Evolutionary conservation across 1,284 basidiomycete species (phyloP), one percentile per base, ranked within the genome.

Genomic region (Testicularia cyperi): DNA sequence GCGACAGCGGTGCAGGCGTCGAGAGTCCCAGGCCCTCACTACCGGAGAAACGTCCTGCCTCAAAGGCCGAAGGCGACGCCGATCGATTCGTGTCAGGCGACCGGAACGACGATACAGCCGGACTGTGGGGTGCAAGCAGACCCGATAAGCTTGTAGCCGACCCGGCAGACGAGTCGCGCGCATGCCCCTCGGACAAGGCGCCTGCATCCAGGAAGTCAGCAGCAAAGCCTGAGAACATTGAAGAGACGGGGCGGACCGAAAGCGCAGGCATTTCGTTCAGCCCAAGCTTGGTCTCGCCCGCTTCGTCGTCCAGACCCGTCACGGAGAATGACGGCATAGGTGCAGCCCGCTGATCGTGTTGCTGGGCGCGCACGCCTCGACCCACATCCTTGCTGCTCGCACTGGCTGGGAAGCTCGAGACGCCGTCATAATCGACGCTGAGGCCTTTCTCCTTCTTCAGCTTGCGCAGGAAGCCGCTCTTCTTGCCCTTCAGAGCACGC

Each of bases 391-490:
- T 25, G 32, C 20, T 49, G 51, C 51, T 61, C 10, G 31, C 46
- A 19, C 41, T 61, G 12, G 35, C 6, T n/a, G 42, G 43, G 42
- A 54, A 54, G 16, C 45, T 51, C 15, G 57, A 61, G 10, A 51
- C 51, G 32, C 42, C 46, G 28, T 61, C 57, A n/a, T 43, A 31
- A 6, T 61, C 57, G 26, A 53, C 29, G 32, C 49, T 53, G 28
- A 47, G 16, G n/a, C 51, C 49, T 40, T 53, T 62, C 14, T 69
- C 67, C 49, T 70, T 71, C 25, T 67, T 67, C 44, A 67, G 52
- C 42, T 61, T 69, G 24, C 63, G 53, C 31, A 71, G 38, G 46
- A 69, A 67, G 19, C 65, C 62, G 37, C 65, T 68, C 47, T 70
- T 71, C 45, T 70, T 70, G 47, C 61, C 68, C 53, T 63, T 67